Evolutionary conservation across 2,329 filamentous ascomycete genomes (phyloP), one percentile per base, ranked within the genome.

Genomic region (Paracoccidioides brasiliensis): DNA sequence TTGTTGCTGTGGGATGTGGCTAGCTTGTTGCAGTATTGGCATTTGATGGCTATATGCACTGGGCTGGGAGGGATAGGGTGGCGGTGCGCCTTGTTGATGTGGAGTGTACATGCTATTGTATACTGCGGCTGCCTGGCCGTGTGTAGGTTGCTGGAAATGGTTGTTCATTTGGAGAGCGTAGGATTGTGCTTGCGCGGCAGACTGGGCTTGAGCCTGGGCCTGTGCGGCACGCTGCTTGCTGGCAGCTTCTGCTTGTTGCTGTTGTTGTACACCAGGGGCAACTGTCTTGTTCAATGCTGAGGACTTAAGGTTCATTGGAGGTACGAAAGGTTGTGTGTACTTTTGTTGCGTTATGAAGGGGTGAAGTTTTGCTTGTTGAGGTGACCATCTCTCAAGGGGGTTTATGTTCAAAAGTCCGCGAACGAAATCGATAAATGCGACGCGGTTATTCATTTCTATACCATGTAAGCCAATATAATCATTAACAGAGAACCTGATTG

Each of bases 311-410:
- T 95, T 95, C 90, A 96, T 95, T 2, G 91, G 91, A 7, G 93
- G 93, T 50, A 97, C 88, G 67, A 98, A 98, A 3, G 90, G 90
- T 0, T 90, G 90, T 0, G 90, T 96, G 68, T 86, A 98, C 75
- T 97, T 98, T 67, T 94, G 87, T 68, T 98, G 93, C 0, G 93
- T 98, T 67, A 98, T 98, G 71, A 98, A 98, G 0, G 93, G 93
- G 68, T 98, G 93, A 57, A 96, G 76, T 68, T 96, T 96, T 38
- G 93, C 93, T 73, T 98, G 93, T 66, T 96, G 91, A 5, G 93
- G 93, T 3, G 93, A 95, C 93, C 93, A 98, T 69, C 93, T 78
- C 72, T 98, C 93, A 38, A 98, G 79, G 3, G 93, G 93, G 67
- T 96, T 98, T 68, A 96, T 94, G 58, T 87, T 95, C 56, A 98